phyloP scores from a whole-genome alignment of 306 rosid genomes.

The Ormosia emarginata region DNA sequence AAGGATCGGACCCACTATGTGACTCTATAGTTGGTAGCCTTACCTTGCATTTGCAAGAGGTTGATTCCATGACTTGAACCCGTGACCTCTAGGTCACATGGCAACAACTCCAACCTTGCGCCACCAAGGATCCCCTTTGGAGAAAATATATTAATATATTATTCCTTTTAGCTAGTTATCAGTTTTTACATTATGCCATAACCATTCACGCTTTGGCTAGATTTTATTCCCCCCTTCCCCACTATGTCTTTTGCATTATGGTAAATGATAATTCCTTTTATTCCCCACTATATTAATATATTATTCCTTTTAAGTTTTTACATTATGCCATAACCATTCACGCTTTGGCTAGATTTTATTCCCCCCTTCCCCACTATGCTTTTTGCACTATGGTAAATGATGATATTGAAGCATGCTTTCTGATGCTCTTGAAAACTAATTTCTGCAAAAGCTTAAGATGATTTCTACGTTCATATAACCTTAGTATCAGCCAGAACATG shows the following conservation, averaged over 20 bases:
- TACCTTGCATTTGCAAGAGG: no score
- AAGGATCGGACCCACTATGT: no score
- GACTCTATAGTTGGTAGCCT: no score
- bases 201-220: background rate
- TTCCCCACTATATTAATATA: background rate
- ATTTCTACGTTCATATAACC: background rate
- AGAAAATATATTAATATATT: background rate
- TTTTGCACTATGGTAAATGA: background rate
- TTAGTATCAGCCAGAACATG: background rate
- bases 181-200: background rate
- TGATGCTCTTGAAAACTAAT: constrained; percentile 3
- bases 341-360: background rate
- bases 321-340: background rate
- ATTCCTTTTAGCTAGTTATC: background rate
- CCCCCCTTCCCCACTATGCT: background rate
- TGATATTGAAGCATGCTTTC: background rate
- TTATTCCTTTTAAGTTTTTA: constrained; percentile 4
- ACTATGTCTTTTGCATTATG: background rate
- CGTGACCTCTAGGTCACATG: no score
- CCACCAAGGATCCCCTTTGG: no score
- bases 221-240: background rate
- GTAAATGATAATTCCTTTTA: background rate
- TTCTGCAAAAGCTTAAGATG: background rate
- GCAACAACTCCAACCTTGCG: no score
- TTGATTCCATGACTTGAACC: no score